A percentile compares a stretch with the other conserved stretches of the same genome.
phyloP scores from a whole-genome alignment of 129 eudicot species.

The Helianthus annuus region HanXRQr2.0-SUNRISE NC_035448.2:711153-711652 shows the following conservation, averaged over 20 bases:
- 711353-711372: conserved; percentile 68
- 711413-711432: background rate
- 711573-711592: no score
- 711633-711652: no score
- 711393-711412: conserved; percentile 42
- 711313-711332: conserved; percentile 16
- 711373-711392: conserved; percentile 40
- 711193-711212: conserved; percentile 59
- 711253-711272: background rate
- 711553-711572: no score
- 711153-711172: conserved; percentile 62
- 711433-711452: background rate
- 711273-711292: background rate
- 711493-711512: no score
- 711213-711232: conserved; percentile 49
- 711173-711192: conserved; percentile 54
- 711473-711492: no score
- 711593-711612: no score
- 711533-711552: no score
- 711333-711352: conserved; percentile 1
- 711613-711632: no score
- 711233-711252: conserved; percentile 63
- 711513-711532: no score
- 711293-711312: background rate
- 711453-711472: no score